These are phyloP conservation scores for Fragilaria radians DNA, from an alignment of 108 stramenopile species.

Conservation along the genomic window DNA sequence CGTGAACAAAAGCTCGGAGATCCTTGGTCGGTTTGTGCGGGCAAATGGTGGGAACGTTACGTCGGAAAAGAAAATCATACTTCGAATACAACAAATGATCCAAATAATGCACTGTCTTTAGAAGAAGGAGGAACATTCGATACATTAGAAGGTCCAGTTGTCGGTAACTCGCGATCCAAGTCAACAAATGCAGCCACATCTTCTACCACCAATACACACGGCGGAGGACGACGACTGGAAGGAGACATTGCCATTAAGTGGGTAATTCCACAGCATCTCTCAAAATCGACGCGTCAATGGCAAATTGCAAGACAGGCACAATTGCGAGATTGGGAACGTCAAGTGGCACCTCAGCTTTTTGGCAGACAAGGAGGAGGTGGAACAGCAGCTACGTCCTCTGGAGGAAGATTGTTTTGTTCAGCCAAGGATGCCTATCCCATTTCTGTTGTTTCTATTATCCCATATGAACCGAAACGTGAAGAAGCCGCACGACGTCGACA, in stretches of 20 bases:
- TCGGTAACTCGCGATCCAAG: not conserved
- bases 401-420: slow-evolving; percentile 68
- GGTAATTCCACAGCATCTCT: slow-evolving; percentile 49
- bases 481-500: slow-evolving; percentile 62
- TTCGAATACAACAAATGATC: too few relatives aligned
- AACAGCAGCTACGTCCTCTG: slow-evolving; percentile 6
- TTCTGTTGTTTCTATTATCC: slow-evolving; percentile 60
- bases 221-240: slow-evolving; percentile 68
- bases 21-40: too few relatives aligned
- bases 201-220: slow-evolving; percentile 26
- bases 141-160: slow-evolving; percentile 57
- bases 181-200: not conserved
- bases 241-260: slow-evolving; percentile 56
- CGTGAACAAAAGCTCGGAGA: not conserved
- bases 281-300: slow-evolving; percentile 36
- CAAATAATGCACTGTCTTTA: slow-evolving; percentile 9
- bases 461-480: slow-evolving; percentile 84
- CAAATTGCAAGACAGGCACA: slow-evolving; percentile 60
- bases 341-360: slow-evolving; percentile 63
- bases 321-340: slow-evolving; percentile 68
- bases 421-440: slow-evolving; percentile 63
- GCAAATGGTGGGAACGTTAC: slow-evolving; percentile 74
- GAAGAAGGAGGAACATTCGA: slow-evolving; percentile 32
- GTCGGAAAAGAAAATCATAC: not conserved
- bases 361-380: too few relatives aligned